Percentiles rank a stretch among this genome's conserved stretches.
Evolutionary conservation across 2,329 filamentous ascomycete species (phyloP).

Genomic region (Colletotrichum liaoningense): DNA sequence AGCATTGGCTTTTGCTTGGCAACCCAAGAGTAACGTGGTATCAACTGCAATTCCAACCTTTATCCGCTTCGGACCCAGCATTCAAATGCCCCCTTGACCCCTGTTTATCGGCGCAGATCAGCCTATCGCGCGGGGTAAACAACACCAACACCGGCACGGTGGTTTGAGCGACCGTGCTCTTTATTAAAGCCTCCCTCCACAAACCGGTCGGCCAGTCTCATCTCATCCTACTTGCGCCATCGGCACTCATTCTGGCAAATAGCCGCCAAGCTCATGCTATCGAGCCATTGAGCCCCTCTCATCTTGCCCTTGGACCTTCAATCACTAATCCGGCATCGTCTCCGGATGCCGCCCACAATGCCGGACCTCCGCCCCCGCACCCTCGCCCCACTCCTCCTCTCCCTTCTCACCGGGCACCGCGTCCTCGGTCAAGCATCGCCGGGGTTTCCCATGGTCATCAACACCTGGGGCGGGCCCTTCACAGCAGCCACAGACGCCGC

Average conservation of each 20-base stretch:
- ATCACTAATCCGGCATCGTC: neutral
- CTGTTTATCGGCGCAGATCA: conserved; percentile 25
- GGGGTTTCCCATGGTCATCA: conserved; percentile 61
- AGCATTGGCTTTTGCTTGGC: conserved; percentile 27
- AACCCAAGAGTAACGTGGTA: conserved; percentile 13
- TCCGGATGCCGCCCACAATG: conserved; percentile 10
- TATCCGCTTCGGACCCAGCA: neutral
- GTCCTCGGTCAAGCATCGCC: conserved; percentile 44
- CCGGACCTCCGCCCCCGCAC: conserved; percentile 17
- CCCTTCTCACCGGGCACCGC: conserved; percentile 27
- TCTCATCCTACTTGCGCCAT: conserved; percentile 3
- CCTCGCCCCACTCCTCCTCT: conserved; percentile 24
- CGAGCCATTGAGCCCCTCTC: neutral
- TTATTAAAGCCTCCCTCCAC: neutral
- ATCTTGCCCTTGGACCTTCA: neutral
- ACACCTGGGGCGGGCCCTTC: conserved; percentile 66
- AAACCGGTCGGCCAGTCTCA: neutral
- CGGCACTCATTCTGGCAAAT: neutral
- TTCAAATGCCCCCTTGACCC: neutral
- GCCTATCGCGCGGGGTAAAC: conserved; percentile 34
- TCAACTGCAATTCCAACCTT: neutral
- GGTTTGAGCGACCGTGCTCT: conserved; percentile 9
- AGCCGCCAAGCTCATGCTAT: neutral
- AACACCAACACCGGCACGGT: neutral
- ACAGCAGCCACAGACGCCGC: conserved; percentile 63